Conservation (phyloP, 1,139 yeast species). For the Pichia sp. region DNA sequence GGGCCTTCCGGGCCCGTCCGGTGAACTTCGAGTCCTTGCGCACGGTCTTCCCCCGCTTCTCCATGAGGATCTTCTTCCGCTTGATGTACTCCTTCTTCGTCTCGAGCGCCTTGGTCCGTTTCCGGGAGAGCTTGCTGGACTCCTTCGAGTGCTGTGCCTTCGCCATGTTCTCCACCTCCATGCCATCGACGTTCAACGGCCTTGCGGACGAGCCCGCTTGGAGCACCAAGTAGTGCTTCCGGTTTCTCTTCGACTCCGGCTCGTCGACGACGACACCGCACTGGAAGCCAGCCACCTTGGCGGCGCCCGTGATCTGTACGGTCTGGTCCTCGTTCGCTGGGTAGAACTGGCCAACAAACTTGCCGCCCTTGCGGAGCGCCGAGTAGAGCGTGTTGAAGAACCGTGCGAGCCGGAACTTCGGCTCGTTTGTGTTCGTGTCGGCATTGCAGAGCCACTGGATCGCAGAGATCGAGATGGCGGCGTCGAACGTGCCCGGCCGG, state of each 20-base stretch:
- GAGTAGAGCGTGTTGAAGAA: slow-evolving; percentile 90
- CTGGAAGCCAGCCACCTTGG: slow-evolving; percentile 92
- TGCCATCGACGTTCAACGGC: slow-evolving; percentile 69
- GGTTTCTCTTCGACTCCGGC: slow-evolving; percentile 87
- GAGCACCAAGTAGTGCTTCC: slow-evolving; percentile 82
- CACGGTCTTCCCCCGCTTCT: slow-evolving; percentile 83
- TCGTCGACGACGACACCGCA: slow-evolving; percentile 95
- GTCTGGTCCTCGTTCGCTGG: slow-evolving; percentile 87
- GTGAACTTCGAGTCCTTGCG: slow-evolving; percentile 90
- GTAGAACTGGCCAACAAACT: slow-evolving; percentile 94
- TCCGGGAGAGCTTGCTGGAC: slow-evolving; percentile 44
- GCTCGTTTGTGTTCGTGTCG: slow-evolving; percentile 76
- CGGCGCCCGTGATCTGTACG: slow-evolving; percentile 72
- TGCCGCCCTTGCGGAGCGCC: slow-evolving; percentile 86
- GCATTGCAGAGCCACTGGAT: slow-evolving; percentile 99
- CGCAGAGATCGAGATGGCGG: slow-evolving; percentile 91
- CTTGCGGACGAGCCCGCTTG: slow-evolving; percentile 80
- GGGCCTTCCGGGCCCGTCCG: slow-evolving; percentile 86
- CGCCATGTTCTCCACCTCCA: slow-evolving; percentile 59
- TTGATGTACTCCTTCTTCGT: slow-evolving; percentile 74
- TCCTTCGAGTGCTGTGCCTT: slow-evolving; percentile 34
- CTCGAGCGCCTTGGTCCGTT: slow-evolving; percentile 58
- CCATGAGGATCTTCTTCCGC: slow-evolving; percentile 91
- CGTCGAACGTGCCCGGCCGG: slow-evolving; percentile 95
- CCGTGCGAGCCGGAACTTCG: slow-evolving; percentile 73